Evolutionary conservation across 768 basidiomycete genomes (phyloP).

Genomic region (Rhodotorula babjevae): DNA sequence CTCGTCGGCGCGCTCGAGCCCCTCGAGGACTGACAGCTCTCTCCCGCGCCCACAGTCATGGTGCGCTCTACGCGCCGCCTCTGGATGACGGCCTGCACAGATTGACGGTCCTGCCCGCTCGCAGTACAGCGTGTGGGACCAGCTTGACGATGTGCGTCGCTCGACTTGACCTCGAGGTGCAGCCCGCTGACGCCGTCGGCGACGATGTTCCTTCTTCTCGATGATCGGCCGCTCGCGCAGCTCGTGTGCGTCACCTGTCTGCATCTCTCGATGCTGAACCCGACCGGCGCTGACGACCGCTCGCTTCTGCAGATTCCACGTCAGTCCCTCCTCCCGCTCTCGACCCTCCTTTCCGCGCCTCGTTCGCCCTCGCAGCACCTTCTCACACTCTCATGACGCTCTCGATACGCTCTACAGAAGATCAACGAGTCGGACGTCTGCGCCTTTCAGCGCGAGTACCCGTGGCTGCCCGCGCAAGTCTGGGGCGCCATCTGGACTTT

Average conservation of each 20-base stretch:
- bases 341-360: not conserved
- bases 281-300: not conserved
- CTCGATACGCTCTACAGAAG: conserved; percentile 1
- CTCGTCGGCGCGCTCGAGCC: not conserved
- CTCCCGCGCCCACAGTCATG: conserved; percentile 14
- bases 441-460: conserved; percentile 19
- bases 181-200: too few relatives aligned
- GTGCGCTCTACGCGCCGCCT: not conserved
- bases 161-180: too few relatives aligned
- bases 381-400: too few relatives aligned
- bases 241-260: not conserved
- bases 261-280: accelerated
- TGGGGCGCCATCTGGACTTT: conserved; percentile 29
- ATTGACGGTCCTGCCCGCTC: not conserved
- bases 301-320: not conserved
- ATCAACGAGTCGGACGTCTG: conserved; percentile 29
- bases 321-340: not conserved
- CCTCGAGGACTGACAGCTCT: not conserved
- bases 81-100: too few relatives aligned
- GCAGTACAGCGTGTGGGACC: conserved; percentile 34
- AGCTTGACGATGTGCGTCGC: conserved; percentile 28
- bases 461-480: conserved; percentile 28
- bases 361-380: too few relatives aligned
- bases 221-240: not conserved
- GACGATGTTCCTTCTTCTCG: too few relatives aligned